These are phyloP conservation scores for Mesotaenium endlicherianum DNA, from an alignment of 139 green algal genomes.

Conservation along the genomic window DNA sequence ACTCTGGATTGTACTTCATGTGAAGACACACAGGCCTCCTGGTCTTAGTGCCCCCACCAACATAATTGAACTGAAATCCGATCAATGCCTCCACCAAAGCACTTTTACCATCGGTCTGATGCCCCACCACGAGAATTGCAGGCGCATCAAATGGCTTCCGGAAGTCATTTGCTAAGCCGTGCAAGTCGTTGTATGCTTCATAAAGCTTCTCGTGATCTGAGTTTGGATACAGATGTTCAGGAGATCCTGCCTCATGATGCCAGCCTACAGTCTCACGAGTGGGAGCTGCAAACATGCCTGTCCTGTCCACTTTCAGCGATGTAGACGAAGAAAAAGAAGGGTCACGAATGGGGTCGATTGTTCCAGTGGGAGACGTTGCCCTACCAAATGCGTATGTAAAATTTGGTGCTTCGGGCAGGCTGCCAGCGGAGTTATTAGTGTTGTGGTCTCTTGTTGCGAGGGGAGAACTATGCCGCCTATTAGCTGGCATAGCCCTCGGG, in stretches of 20 bases:
- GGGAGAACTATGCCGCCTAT: no score
- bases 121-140: slow-evolving; percentile 91
- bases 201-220: slow-evolving; percentile 95
- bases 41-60: slow-evolving; percentile 94
- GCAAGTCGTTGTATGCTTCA: slow-evolving; percentile 90
- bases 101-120: slow-evolving; percentile 95
- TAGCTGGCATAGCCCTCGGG: no score
- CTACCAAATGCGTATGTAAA: no score
- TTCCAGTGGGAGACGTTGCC: no score
- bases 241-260: slow-evolving; percentile 79
- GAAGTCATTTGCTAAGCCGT: slow-evolving; percentile 86
- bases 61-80: slow-evolving; percentile 98
- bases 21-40: slow-evolving; percentile 89
- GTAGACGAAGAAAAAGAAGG: no score
- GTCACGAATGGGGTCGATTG: no score
- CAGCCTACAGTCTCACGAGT: no score
- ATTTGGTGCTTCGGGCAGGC: no score
- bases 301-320: no score
- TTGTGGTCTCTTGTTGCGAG: no score
- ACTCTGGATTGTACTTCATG: slow-evolving; percentile 92
- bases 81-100: slow-evolving; percentile 93
- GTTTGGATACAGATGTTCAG: slow-evolving; percentile 75
- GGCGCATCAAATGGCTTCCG: slow-evolving; percentile 93
- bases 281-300: no score
- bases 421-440: no score